Evolutionary conservation across 257 asterid species (phyloP), one percentile per base, ranked within the genome.

Genomic region (Hygrophila difformis): DNA sequence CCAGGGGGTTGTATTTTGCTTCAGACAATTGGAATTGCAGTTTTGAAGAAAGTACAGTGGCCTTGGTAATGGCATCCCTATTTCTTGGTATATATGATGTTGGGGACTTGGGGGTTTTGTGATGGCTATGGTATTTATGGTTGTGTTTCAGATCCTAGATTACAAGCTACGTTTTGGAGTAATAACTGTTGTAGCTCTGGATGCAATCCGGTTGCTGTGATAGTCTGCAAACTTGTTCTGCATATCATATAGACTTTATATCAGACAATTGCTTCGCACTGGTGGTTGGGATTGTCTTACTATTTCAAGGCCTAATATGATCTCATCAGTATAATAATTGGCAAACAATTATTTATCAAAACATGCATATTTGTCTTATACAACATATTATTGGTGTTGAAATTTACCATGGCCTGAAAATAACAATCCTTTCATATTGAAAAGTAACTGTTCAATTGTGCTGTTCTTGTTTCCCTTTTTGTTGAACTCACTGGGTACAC

Each of bases 91-190:
- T n/a, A n/a, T n/a, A n/a, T n/a, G n/a, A n/a, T n/a, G n/a, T n/a
- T n/a, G n/a, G n/a, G n/a, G n/a, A n/a, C n/a, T n/a, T n/a, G n/a
- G n/a, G n/a, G n/a, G n/a, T n/a, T n/a, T n/a, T n/a, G n/a, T n/a
- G n/a, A n/a, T n/a, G n/a, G n/a, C n/a, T n/a, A n/a, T 54, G 44
- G 18, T 24, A 33, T 55, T 33, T 44, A 44, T 18, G 37, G 11
- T 44, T n/a, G 12, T 34, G 3, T 19, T 45, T 17, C 15, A 33
- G 5, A 55, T 11, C 39, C 15, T 43, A 1, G 61, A 22, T 26
- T 26, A 3, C 31, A 26, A 5, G 8, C n/a, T n/a, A n/a, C n/a
- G n/a, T n/a, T n/a, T n/a, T n/a, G 8, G 31, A 8, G 31, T 26
- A 26, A 26, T 26, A 8, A 26, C 31, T 26, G 31, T 3, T 26